These are phyloP conservation scores for Aspergillus sp. DNA, from an alignment of 2,329 filamentous ascomycete species.

Conservation along the genomic window DNA sequence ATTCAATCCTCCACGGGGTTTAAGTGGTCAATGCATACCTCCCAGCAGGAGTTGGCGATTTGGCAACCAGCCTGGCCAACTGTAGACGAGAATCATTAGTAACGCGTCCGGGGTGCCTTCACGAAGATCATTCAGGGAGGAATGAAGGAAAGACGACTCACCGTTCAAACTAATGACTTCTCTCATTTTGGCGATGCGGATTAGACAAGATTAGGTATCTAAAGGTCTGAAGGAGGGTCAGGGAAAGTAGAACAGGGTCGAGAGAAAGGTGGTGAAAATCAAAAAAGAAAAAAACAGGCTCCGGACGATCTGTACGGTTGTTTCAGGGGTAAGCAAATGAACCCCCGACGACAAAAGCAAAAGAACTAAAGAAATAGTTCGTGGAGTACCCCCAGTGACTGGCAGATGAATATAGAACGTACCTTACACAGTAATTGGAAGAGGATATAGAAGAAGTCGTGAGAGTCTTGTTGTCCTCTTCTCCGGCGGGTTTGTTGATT, in stretches of 20 bases:
- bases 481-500: background rate
- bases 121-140: constrained; percentile 12
- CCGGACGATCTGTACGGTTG: constrained; percentile 16
- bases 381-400: background rate
- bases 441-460: background rate
- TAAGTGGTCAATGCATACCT: constrained; percentile 61
- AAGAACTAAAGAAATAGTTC: background rate
- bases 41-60: constrained; percentile 99
- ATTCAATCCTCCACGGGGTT: background rate
- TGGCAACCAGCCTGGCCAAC: constrained; percentile 99
- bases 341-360: constrained; percentile 15
- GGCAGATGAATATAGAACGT: background rate
- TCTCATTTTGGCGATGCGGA: constrained; percentile 66
- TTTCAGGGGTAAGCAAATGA: constrained; percentile 21
- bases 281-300: constrained; percentile 24
- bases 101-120: constrained; percentile 10
- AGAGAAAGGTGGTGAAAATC: constrained; percentile 22
- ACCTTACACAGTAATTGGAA: background rate
- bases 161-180: constrained; percentile 99
- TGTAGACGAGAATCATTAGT: constrained; percentile 39
- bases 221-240: constrained; percentile 5
- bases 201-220: constrained; percentile 7
- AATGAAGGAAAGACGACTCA: constrained; percentile 44
- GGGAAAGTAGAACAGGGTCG: constrained; percentile 6
- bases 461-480: too few relatives aligned